Percentiles rank a stretch among this genome's conserved stretches.
These are phyloP conservation scores for Tuber umbilicatum DNA, from an alignment of 495 filamentous ascomycete species.

Conservation along the genomic window DNA sequence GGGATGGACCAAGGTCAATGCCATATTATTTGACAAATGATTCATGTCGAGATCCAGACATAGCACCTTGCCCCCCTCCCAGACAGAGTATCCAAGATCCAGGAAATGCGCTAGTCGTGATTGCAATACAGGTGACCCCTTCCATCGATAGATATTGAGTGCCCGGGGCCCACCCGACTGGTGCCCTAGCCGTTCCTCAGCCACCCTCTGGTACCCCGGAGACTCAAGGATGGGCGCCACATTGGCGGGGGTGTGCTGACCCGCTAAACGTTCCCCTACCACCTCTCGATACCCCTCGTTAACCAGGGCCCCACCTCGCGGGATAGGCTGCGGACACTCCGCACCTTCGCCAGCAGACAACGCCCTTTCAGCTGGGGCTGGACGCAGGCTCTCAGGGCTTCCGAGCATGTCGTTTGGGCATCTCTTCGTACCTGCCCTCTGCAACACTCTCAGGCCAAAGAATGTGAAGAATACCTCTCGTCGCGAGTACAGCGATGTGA, in stretches of 20 bases:
- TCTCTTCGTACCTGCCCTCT: background rate
- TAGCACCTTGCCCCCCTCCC: background rate
- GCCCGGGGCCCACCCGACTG: background rate
- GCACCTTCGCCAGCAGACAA: background rate
- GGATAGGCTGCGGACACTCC: no score
- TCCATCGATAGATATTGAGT: background rate
- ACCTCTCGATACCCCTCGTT: no score
- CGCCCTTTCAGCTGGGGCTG: background rate
- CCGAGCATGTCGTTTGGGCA: background rate
- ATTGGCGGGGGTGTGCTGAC: no score
- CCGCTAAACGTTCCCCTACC: no score
- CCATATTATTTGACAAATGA: background rate
- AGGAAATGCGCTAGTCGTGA: background rate
- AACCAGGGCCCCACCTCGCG: no score
- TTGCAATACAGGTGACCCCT: background rate
- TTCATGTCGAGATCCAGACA: background rate
- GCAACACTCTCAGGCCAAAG: background rate
- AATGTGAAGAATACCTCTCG: slow-evolving; percentile 13
- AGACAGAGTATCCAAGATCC: background rate
- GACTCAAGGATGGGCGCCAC: background rate
- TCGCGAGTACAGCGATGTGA: slow-evolving; percentile 12
- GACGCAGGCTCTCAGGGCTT: background rate
- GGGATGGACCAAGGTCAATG: background rate
- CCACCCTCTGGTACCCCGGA: background rate
- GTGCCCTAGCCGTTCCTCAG: background rate